phyloP scores from a whole-genome alignment of 2,329 filamentous ascomycete genomes.

The Neofusicoccum sp. region DNA sequence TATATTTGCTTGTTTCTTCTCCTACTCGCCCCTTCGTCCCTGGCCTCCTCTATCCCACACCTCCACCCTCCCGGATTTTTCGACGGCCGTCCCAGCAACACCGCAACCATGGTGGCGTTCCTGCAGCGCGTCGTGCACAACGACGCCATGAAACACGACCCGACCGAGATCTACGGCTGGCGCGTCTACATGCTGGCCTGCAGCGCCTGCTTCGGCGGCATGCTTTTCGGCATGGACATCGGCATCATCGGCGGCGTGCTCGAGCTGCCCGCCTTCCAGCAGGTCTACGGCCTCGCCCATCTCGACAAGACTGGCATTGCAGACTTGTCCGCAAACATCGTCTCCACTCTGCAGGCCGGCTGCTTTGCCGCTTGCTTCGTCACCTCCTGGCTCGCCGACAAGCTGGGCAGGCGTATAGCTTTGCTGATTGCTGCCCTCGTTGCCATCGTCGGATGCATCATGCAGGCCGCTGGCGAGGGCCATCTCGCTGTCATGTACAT shows the following conservation, averaged over 20 bases:
- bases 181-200: slow-evolving; percentile 63
- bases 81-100: not conserved
- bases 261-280: slow-evolving; percentile 58
- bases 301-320: slow-evolving; percentile 41
- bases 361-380: slow-evolving; percentile 64
- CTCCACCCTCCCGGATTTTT: no score
- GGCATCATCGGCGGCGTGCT: slow-evolving; percentile 62
- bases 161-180: slow-evolving; percentile 68
- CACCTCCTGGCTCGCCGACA: slow-evolving; percentile 55
- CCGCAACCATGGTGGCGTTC: slow-evolving; percentile 28
- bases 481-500: slow-evolving; percentile 63
- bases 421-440: slow-evolving; percentile 58
- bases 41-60: no score
- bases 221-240: slow-evolving; percentile 65
- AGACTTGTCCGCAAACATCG: slow-evolving; percentile 65
- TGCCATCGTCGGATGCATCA: slow-evolving; percentile 60
- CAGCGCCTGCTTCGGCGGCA: slow-evolving; percentile 67
- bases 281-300: slow-evolving; percentile 29
- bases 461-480: slow-evolving; percentile 63
- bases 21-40: not conserved
- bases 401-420: slow-evolving; percentile 54
- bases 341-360: slow-evolving; percentile 66
- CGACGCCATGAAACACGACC: slow-evolving; percentile 68
- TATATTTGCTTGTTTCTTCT: not conserved
- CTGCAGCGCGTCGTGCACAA: slow-evolving; percentile 62